These are phyloP conservation scores for Penicillium verhagenii DNA, from an alignment of 495 filamentous ascomycete genomes.

Conservation along the genomic window DNA sequence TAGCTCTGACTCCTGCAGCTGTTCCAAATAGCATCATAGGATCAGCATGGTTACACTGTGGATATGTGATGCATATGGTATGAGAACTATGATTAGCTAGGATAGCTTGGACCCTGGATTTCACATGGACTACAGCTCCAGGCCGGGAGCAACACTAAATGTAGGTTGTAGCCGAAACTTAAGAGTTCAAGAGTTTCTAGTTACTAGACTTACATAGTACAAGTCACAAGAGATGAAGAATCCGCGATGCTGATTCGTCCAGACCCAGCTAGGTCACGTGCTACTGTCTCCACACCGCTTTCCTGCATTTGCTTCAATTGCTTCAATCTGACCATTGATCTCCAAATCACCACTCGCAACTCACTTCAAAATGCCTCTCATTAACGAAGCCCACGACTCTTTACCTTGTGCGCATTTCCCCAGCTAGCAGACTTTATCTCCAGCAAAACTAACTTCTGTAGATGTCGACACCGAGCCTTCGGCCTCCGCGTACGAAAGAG, in stretches of 20 bases:
- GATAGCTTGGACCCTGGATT: not conserved
- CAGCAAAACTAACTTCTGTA: slow-evolving; percentile 31
- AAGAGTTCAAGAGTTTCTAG: too few relatives aligned
- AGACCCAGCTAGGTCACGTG: slow-evolving; percentile 1
- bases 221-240: not conserved
- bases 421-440: not conserved
- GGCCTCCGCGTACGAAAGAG: slow-evolving; percentile 53
- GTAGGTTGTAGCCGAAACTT: too few relatives aligned
- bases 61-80: not conserved
- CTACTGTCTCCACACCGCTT: not conserved
- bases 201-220: too few relatives aligned
- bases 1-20: not conserved
- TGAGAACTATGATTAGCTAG: not conserved
- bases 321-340: not conserved
- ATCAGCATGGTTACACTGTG: not conserved
- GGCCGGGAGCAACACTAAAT: too few relatives aligned
- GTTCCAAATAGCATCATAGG: not conserved
- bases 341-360: not conserved
- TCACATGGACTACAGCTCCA: not conserved
- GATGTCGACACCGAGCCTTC: slow-evolving; percentile 72
- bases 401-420: slow-evolving; percentile 64
- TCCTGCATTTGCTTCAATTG: slow-evolving; percentile 1
- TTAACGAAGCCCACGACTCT: slow-evolving; percentile 74
- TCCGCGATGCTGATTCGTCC: not conserved
- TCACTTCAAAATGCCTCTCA: slow-evolving; percentile 58